Conservation (phyloP, 768 basidiomycete species). For the Pulveroboletus sp. region DNA sequence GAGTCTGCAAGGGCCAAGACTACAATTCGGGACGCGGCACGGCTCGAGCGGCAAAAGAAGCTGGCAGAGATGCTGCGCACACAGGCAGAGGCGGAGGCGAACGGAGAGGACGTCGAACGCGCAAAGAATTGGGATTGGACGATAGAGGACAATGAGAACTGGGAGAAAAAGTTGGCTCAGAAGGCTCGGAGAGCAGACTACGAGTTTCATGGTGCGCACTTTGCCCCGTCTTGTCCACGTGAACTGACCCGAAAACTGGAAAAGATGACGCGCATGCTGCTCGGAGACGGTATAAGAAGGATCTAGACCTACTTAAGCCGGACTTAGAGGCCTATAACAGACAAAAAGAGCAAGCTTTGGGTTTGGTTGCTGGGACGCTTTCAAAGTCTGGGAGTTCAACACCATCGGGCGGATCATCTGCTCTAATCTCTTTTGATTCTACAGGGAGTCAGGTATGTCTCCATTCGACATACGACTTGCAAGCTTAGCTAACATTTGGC, state of each 20-base stretch:
- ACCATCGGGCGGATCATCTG: slow-evolving; percentile 30
- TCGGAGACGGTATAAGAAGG: slow-evolving; percentile 87
- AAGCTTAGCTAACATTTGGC: slow-evolving; percentile 9
- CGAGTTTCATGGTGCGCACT: slow-evolving; percentile 80
- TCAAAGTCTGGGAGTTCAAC: slow-evolving; percentile 36
- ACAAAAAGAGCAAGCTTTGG: slow-evolving; percentile 85
- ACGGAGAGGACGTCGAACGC: slow-evolving; percentile 92
- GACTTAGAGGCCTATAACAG: slow-evolving; percentile 84
- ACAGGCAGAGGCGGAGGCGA: slow-evolving; percentile 86
- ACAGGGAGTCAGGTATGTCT: slow-evolving; percentile 39
- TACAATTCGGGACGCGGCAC: slow-evolving; percentile 74
- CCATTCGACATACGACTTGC: slow-evolving; percentile 5
- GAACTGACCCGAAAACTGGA: background rate
- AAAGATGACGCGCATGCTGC: slow-evolving; percentile 90
- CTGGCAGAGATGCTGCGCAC: slow-evolving; percentile 82
- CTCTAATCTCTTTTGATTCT: slow-evolving; percentile 52
- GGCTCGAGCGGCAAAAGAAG: slow-evolving; percentile 87
- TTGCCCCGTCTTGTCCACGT: background rate
- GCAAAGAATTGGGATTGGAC: slow-evolving; percentile 89
- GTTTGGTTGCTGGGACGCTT: slow-evolving; percentile 68
- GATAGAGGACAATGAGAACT: slow-evolving; percentile 29
- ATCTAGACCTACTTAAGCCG: slow-evolving; percentile 84
- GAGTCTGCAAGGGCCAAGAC: slow-evolving; percentile 79
- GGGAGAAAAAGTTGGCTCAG: slow-evolving; percentile 57
- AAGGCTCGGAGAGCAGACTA: slow-evolving; percentile 86